A percentile compares a stretch with the other conserved stretches of the same genome.
These are phyloP conservation scores for Jasminum sambac DNA, from an alignment of 257 asterid genomes.

Conservation along the genomic window DNA sequence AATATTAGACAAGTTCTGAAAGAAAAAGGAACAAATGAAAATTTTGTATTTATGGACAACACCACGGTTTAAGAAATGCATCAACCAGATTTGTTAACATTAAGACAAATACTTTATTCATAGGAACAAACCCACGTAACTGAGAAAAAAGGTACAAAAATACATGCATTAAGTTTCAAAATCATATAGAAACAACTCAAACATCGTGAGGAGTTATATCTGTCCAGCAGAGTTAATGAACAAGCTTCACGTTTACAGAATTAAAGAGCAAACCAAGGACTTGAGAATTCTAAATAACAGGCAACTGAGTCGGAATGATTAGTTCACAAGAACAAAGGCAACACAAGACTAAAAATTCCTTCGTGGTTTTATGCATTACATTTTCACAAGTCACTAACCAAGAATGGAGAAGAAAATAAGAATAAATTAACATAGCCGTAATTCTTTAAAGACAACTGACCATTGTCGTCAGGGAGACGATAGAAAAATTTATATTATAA, in stretches of 20 bases:
- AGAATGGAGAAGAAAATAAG: neutral
- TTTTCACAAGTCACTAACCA: neutral
- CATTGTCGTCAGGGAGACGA: neutral
- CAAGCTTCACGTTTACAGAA: neutral
- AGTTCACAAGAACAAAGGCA: neutral
- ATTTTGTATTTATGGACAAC: slow-evolving; percentile 7
- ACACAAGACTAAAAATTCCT: neutral
- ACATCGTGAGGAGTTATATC: neutral
- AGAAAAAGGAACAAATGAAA: neutral
- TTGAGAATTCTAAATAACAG: neutral
- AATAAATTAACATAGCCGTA: neutral
- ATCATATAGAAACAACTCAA: neutral
- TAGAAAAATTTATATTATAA: neutral
- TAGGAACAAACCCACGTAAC: neutral
- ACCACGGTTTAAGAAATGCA: neutral
- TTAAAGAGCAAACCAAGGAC: neutral
- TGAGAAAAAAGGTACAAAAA: neutral
- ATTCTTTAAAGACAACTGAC: neutral
- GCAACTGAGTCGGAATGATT: neutral
- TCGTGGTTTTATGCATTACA: neutral
- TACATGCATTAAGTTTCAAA: neutral
- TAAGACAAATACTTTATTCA: slow-evolving; percentile 4
- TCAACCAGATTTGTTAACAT: neutral
- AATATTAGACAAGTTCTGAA: slow-evolving; percentile 3
- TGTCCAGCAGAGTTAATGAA: neutral